Percentiles rank a stretch among this genome's conserved stretches.
These are phyloP conservation scores for Stephania yunnanensis DNA, from an alignment of 164 flowering plant species.

Conservation along the genomic window DNA sequence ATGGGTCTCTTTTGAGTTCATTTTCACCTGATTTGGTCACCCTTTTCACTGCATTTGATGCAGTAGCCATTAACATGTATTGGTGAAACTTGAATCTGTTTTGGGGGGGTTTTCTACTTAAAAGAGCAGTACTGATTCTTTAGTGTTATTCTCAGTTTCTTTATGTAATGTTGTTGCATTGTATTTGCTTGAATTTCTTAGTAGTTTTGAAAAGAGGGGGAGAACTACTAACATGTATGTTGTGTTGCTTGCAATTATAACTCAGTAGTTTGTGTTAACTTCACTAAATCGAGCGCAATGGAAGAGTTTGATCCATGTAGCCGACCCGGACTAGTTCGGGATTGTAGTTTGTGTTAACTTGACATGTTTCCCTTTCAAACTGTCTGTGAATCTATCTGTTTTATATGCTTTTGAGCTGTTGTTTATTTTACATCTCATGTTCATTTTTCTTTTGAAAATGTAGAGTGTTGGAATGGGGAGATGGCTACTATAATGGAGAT, in stretches of 20 bases:
- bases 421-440: not conserved
- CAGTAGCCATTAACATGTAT: not conserved
- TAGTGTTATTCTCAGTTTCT: not conserved
- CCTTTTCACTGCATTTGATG: not conserved
- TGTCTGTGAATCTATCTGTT: too few relatives aligned
- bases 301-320: too few relatives aligned
- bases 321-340: too few relatives aligned
- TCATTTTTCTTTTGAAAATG: slow-evolving; percentile 3
- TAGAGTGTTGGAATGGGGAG: slow-evolving; percentile 81
- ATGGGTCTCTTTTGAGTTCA: not conserved
- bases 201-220: not conserved
- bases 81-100: not conserved
- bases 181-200: too few relatives aligned
- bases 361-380: too few relatives aligned
- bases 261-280: not conserved
- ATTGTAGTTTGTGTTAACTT: too few relatives aligned
- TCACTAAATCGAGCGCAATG: too few relatives aligned
- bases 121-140: not conserved
- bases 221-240: not conserved
- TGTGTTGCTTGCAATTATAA: not conserved
- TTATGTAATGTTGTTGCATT: not conserved
- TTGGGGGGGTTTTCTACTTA: not conserved
- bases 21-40: not conserved
- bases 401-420: not conserved
- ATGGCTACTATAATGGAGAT: slow-evolving; percentile 93